A percentile compares a stretch with the other conserved stretches of the same genome.
phyloP scores from a whole-genome alignment of 2,329 filamentous ascomycete genomes.

The Stachybotrys chartarum region DNA sequence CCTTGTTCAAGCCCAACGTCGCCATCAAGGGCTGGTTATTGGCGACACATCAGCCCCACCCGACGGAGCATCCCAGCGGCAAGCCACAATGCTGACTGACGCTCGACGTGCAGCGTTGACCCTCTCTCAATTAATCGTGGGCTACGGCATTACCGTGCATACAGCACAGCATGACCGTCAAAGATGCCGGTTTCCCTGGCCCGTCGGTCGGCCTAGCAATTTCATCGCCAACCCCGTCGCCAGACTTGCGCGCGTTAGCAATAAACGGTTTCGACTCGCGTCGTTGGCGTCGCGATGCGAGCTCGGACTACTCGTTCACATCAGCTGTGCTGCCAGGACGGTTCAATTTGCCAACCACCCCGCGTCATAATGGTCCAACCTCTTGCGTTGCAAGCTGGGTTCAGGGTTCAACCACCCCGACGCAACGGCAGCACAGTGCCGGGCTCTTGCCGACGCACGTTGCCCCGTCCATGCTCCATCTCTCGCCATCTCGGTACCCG shows the following conservation, averaged over 20 bases:
- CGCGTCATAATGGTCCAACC: not conserved
- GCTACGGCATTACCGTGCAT: constrained; percentile 1
- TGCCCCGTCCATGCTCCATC: not conserved
- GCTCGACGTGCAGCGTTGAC: not conserved
- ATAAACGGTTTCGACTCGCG: too few relatives aligned
- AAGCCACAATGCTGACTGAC: constrained; percentile 1
- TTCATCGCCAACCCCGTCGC: too few relatives aligned
- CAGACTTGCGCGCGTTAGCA: too few relatives aligned
- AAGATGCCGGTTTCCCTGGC: too few relatives aligned
- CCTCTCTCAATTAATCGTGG: not conserved
- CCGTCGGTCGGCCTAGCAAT: too few relatives aligned
- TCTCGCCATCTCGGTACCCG: not conserved
- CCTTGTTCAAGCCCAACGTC: too few relatives aligned
- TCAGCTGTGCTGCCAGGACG: too few relatives aligned
- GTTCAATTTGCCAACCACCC: not conserved
- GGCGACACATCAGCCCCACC: not conserved
- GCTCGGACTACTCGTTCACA: too few relatives aligned
- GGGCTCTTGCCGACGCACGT: not conserved
- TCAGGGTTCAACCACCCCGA: not conserved
- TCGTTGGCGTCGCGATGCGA: too few relatives aligned
- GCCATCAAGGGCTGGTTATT: too few relatives aligned
- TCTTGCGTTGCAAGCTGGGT: not conserved
- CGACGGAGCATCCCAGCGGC: not conserved
- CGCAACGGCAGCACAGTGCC: not conserved
- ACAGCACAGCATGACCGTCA: not conserved